phyloP scores from a whole-genome alignment of 139 green algal species.

The Picochlorum sp. region DNA sequence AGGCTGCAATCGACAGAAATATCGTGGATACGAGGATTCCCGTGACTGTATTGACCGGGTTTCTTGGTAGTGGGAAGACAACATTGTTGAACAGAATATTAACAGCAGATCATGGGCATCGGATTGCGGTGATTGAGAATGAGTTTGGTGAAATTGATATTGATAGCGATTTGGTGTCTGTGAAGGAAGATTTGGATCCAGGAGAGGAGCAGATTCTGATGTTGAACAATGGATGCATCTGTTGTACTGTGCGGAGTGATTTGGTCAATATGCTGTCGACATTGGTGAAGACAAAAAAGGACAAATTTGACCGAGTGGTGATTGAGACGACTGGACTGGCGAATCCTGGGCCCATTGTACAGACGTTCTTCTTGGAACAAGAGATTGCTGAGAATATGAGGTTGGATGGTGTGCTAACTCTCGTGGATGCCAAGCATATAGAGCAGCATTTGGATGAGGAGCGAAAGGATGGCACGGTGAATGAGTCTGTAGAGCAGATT shows the following conservation, averaged over 20 bases:
- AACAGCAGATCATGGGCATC: conserved; percentile 67
- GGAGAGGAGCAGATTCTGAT: conserved; percentile 73
- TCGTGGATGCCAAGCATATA: conserved; percentile 64
- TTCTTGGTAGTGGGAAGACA: conserved; percentile 77
- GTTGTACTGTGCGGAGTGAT: conserved; percentile 89
- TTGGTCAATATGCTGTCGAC: conserved; percentile 73
- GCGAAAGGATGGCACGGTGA: conserved; percentile 62
- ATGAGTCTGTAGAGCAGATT: conserved; percentile 91
- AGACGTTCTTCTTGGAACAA: conserved; percentile 80
- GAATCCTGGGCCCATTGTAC: conserved; percentile 87
- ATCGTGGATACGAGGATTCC: conserved; percentile 43
- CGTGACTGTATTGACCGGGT: conserved; percentile 89
- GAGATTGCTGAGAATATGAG: conserved; percentile 31
- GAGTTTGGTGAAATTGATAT: conserved; percentile 98
- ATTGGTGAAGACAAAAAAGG: conserved; percentile 51
- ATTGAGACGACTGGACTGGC: conserved; percentile 97
- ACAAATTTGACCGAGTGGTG: conserved; percentile 81
- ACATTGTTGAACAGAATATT: conserved; percentile 95
- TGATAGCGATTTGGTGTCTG: conserved; percentile 69
- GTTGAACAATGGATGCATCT: conserved; percentile 94
- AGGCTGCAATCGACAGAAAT: conserved; percentile 18
- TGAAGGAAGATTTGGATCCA: conserved; percentile 37
- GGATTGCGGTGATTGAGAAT: conserved; percentile 85
- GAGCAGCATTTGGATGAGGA: conserved; percentile 40
- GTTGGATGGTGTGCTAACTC: conserved; percentile 82